These are phyloP conservation scores for Hypoxylon sp. DNA, from an alignment of 2,329 filamentous ascomycete genomes.

Conservation along the genomic window DNA sequence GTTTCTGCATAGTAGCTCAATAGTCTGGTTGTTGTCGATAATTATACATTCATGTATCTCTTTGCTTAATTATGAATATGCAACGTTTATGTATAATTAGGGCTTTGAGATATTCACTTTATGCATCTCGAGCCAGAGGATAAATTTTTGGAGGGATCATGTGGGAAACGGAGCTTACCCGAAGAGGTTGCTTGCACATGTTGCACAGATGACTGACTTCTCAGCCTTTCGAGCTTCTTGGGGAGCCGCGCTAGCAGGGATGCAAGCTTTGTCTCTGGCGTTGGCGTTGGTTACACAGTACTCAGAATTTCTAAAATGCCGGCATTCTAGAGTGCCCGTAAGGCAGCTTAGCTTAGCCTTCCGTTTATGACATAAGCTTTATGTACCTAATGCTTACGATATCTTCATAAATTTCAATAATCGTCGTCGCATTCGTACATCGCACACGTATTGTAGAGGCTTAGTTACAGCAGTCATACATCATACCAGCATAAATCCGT, in stretches of 20 bases:
- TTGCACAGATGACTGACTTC: constrained; percentile 21
- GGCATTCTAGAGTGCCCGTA: not conserved
- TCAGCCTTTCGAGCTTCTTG: constrained; percentile 41
- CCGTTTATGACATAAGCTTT: not conserved
- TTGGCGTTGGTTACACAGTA: constrained; percentile 9
- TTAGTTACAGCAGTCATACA: not conserved
- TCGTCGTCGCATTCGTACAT: not conserved
- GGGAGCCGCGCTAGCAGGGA: constrained; percentile 42
- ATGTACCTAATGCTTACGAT: not conserved
- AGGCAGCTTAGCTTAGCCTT: not conserved
- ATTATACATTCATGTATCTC: constrained; percentile 7
- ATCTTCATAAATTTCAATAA: not conserved
- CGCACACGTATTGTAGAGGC: not conserved
- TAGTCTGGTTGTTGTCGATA: not conserved
- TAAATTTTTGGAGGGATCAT: constrained; percentile 20
- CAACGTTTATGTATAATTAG: not conserved
- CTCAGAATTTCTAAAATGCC: constrained; percentile 1
- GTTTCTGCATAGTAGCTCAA: constrained; percentile 1
- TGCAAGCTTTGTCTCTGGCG: constrained; percentile 18
- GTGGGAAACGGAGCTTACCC: constrained; percentile 25
- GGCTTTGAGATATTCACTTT: not conserved
- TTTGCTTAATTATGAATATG: not conserved
- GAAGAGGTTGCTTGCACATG: constrained; percentile 22
- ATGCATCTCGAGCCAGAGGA: not conserved
- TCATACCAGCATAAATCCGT: constrained; percentile 10